phyloP scores from a whole-genome alignment of 2,329 filamentous ascomycete genomes.

The Monilinia aucupariae region DNA sequence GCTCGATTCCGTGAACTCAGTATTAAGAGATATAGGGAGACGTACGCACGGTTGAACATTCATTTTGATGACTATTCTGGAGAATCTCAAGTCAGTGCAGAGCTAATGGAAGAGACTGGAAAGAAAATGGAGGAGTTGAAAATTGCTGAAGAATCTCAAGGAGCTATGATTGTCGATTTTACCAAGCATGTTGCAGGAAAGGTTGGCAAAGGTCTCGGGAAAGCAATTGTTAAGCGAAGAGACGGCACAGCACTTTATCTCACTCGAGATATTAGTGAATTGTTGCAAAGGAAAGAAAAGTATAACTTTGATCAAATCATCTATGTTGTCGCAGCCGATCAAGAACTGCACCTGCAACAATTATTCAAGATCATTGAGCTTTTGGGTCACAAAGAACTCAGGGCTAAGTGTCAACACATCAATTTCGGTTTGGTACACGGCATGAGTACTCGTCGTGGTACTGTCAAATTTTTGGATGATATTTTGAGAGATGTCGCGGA shows the following conservation, averaged over 20 bases:
- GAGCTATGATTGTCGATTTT: conserved; percentile 68
- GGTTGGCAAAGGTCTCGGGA: conserved; percentile 63
- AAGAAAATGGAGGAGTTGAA: conserved; percentile 57
- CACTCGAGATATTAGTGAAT: conserved; percentile 71
- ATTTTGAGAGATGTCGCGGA: conserved; percentile 77
- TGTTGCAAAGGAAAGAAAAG: conserved; percentile 58
- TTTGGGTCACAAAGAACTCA: conserved; percentile 62
- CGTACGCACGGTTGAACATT: conserved; percentile 66
- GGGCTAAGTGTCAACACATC: conserved; percentile 64
- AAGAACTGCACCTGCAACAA: conserved; percentile 68
- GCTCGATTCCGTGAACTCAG: conserved; percentile 60
- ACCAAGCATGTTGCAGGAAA: conserved; percentile 61
- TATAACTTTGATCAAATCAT: conserved; percentile 74
- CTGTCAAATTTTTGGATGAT: conserved; percentile 67
- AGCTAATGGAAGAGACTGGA: conserved; percentile 60
- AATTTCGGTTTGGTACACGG: conserved; percentile 69
- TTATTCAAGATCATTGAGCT: conserved; percentile 73
- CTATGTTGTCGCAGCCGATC: conserved; percentile 68
- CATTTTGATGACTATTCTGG: conserved; percentile 67
- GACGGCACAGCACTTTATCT: conserved; percentile 73
- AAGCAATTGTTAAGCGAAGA: conserved; percentile 65
- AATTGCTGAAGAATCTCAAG: conserved; percentile 64
- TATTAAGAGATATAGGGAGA: conserved; percentile 60
- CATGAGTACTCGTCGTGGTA: conserved; percentile 67
- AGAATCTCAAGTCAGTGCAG: conserved; percentile 65